Conservation (phyloP, 2,329 filamentous ascomycete genomes). For the Aspergillus novoparasiticus region DNA sequence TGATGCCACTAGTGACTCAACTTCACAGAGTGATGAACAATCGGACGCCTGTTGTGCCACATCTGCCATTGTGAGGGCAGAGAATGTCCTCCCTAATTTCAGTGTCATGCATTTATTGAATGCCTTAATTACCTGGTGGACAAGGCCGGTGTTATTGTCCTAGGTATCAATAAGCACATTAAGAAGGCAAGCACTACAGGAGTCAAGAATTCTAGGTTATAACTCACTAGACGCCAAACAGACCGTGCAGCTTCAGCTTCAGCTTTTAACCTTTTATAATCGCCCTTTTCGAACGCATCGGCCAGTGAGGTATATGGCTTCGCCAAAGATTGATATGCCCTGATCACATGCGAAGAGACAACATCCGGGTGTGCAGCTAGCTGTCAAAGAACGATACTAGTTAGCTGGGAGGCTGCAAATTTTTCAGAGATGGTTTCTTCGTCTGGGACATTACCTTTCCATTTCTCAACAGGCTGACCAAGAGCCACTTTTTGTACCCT, state of each 20-base stretch:
- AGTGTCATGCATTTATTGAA: conserved; percentile 77
- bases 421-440: background rate
- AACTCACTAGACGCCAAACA: conserved; percentile 62
- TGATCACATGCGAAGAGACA: conserved; percentile 56
- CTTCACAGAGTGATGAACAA: conserved; percentile 26
- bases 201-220: background rate
- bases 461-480: conserved; percentile 71
- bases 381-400: conserved; percentile 28
- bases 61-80: conserved; percentile 59
- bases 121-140: conserved; percentile 68
- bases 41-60: conserved; percentile 40
- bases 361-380: conserved; percentile 58
- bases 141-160: conserved; percentile 73
- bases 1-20: conserved; percentile 39
- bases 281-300: conserved; percentile 64
- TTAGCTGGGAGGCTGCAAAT: conserved; percentile 3
- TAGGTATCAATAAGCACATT: conserved; percentile 27
- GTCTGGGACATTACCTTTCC: conserved; percentile 56
- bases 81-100: conserved; percentile 72
- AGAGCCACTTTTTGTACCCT: conserved; percentile 87
- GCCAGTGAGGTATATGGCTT: conserved; percentile 73
- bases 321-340: conserved; percentile 60
- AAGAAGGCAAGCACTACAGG: background rate
- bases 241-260: conserved; percentile 63
- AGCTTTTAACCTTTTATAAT: conserved; percentile 61